phyloP scores from a whole-genome alignment of 1,139 yeast species.

The Taphrina deformans region DNA sequence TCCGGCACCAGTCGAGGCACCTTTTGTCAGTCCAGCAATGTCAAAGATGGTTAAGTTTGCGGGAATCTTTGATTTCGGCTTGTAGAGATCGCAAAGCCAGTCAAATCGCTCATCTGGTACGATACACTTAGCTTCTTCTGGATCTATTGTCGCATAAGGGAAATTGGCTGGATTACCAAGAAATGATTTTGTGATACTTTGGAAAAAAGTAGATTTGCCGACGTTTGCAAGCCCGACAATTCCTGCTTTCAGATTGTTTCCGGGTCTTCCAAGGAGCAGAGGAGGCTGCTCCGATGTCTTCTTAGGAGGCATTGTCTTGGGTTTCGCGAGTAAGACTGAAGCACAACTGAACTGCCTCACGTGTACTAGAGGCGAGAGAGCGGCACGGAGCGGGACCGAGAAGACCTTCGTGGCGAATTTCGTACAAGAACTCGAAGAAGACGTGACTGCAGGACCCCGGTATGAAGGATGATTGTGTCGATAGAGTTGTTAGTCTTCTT shows the following conservation, averaged over 20 bases:
- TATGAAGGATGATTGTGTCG: too few relatives aligned
- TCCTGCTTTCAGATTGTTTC: conserved; percentile 74
- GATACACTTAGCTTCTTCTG: conserved; percentile 96
- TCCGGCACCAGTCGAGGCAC: conserved; percentile 98
- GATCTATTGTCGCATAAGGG: conserved; percentile 98
- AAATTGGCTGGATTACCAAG: conserved; percentile 93
- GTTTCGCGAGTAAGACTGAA: conserved; percentile 3
- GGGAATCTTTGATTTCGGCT: conserved; percentile 85
- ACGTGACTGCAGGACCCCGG: too few relatives aligned
- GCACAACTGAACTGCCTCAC: background rate
- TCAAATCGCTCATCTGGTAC: conserved; percentile 94
- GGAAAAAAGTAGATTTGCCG: conserved; percentile 81
- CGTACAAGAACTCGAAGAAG: background rate
- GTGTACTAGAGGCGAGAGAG: too few relatives aligned
- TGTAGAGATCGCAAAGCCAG: conserved; percentile 66
- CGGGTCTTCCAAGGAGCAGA: conserved; percentile 94
- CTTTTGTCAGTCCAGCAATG: conserved; percentile 97
- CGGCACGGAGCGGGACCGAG: background rate
- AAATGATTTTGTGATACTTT: conserved; percentile 79
- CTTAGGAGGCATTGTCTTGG: conserved; percentile 80
- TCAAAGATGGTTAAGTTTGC: conserved; percentile 93
- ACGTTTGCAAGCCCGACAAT: conserved; percentile 62
- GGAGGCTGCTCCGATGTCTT: conserved; percentile 88
- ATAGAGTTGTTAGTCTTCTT: too few relatives aligned
- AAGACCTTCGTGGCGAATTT: background rate